Evolutionary conservation across 2,329 filamentous ascomycete species (phyloP), one percentile per base, ranked within the genome.

Genomic region (Bipolaris gigantea): DNA sequence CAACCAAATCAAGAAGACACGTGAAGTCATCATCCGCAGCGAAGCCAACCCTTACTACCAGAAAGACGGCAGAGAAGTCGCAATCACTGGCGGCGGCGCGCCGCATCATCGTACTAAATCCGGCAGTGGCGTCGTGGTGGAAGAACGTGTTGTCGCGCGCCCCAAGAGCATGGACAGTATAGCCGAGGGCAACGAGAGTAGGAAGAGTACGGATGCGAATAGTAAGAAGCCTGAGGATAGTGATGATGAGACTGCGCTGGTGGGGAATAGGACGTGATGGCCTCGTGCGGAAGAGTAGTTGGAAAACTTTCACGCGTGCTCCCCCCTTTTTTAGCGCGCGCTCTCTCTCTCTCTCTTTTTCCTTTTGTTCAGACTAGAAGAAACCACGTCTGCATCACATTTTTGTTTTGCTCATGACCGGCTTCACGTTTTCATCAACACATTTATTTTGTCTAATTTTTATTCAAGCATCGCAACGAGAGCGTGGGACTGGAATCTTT

Each of bases 1-100:
- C 21, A 70, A 64, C 32, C 66, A 70, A 33, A 71, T 71, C 55
- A 71, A 70, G 48, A 62, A 64, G 40, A 71, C 68, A 2, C 59
- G 61, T n/a, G 66, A 70, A 55, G 58, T 70, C 38, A 56, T 59
- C 8, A 50, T 71, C 18, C 59, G 53, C 15, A 65, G 51, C 16
- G 66, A 70, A 23, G 66, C 63, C 1, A 69, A 67, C 21, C 63
- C 60, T 2, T 58, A 56, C 23, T 65, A 53, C 41, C 55, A 58
- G 27, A 13, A 42, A 15, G 46, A 27, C 11, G 47, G 54, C 2
- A 57, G 53, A 1, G 58, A 65, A 41, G 51, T 53, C 1, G 56
- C 62, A 27, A 57, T 57, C 5, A 52, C 53, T 16, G 50, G 53
- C 5, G 52, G 53, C 6, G 50, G 34, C 2, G 9, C 23, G 3